These are phyloP conservation scores for Ophiosphaerella narmari DNA, from an alignment of 2,329 filamentous ascomycete genomes.

Conservation along the genomic window DNA sequence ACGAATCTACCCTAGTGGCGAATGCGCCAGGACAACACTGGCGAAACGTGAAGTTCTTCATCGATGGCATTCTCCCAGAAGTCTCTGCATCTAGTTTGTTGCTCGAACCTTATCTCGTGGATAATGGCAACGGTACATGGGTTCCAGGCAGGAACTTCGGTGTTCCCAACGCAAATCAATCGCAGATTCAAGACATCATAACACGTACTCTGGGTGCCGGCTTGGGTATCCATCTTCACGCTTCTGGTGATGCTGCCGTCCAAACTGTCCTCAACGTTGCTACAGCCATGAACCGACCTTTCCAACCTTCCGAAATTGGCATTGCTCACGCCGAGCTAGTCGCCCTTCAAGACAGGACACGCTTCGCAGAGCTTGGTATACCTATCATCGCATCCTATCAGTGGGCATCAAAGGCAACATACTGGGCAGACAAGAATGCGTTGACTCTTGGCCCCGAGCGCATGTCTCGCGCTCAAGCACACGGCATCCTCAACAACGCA, in stretches of 20 bases:
- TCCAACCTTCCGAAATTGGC: background rate
- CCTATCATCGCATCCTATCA: slow-evolving; percentile 2
- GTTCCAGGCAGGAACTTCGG: slow-evolving; percentile 3
- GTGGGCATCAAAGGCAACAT: slow-evolving; percentile 1
- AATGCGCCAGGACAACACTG: slow-evolving; percentile 1
- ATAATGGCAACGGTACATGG: slow-evolving; percentile 3
- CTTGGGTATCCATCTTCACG: slow-evolving; percentile 3
- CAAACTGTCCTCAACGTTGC: slow-evolving; percentile 1
- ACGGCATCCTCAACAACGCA: background rate
- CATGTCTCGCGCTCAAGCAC: background rate
- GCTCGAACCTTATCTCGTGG: slow-evolving; percentile 1
- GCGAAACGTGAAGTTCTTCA: slow-evolving; percentile 4
- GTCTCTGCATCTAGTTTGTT: background rate
- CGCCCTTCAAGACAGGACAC: background rate
- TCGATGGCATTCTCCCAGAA: slow-evolving; percentile 2
- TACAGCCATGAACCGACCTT: background rate
- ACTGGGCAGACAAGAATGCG: background rate
- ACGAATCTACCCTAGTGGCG: background rate
- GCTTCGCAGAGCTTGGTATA: slow-evolving; percentile 1
- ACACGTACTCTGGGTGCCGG: slow-evolving; percentile 1
- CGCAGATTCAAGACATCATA: background rate
- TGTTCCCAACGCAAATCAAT: slow-evolving; percentile 1
- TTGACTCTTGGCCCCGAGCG: background rate
- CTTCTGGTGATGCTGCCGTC: slow-evolving; percentile 1
- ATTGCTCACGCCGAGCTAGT: too few relatives aligned